A percentile compares a stretch with the other conserved stretches of the same genome.
Conservation (phyloP, 768 basidiomycete genomes). For the Russula sp. region DNA sequence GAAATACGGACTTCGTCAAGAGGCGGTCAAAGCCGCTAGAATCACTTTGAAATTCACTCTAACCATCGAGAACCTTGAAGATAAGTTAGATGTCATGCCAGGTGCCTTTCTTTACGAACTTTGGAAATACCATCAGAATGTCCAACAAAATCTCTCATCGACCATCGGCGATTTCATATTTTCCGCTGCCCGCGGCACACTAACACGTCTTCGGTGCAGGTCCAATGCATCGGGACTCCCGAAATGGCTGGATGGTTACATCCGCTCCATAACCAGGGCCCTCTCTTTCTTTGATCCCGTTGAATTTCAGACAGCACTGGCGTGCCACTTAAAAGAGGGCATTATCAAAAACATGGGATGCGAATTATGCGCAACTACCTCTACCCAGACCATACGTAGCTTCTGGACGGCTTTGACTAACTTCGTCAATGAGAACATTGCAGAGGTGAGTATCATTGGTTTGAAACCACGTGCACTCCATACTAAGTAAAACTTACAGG, state of each 20-base stretch:
- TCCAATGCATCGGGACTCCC: neutral
- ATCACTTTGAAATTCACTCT: neutral
- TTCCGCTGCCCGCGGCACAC: neutral
- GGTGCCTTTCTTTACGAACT: conserved; percentile 3
- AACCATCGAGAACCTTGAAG: neutral
- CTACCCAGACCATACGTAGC: neutral
- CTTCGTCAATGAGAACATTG: neutral
- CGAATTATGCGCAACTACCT: neutral
- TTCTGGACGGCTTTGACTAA: conserved; percentile 1
- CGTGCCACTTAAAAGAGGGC: neutral
- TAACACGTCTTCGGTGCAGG: neutral
- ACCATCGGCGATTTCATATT: neutral
- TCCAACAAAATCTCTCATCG: neutral
- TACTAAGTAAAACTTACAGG: neutral
- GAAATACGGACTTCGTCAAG: conserved; percentile 1
- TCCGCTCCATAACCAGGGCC: neutral
- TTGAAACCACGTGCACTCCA: neutral
- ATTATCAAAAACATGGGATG: neutral
- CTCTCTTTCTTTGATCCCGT: neutral
- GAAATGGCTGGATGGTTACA: conserved; percentile 4
- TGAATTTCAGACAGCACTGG: neutral
- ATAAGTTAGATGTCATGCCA: neutral
- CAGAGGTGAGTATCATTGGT: neutral
- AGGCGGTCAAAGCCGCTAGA: neutral
- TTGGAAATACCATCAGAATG: conserved; percentile 2